phyloP scores from a whole-genome alignment of 257 asterid genomes.

The Scutellaria barbata region DNA sequence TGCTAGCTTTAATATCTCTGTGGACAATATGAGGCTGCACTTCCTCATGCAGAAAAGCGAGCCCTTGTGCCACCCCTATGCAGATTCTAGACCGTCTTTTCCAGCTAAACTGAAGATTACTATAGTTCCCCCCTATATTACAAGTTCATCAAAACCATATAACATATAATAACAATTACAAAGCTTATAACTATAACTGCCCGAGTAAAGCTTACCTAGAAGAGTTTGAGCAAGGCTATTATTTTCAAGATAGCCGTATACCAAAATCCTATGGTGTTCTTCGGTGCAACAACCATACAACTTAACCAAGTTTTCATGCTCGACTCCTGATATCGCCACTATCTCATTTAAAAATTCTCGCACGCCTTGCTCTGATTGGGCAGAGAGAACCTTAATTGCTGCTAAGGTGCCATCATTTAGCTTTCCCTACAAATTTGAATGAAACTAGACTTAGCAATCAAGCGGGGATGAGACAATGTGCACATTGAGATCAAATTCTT shows the following conservation, averaged over 20 bases:
- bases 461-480: neutral
- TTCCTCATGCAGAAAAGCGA: conserved; percentile 83
- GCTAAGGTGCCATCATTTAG: conserved; percentile 72
- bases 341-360: conserved; percentile 79
- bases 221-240: conserved; percentile 91
- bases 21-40: conserved; percentile 78
- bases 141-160: conserved; percentile 24
- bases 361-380: conserved; percentile 79
- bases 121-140: conserved; percentile 49
- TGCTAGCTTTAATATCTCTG: conserved; percentile 90
- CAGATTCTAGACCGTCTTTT: conserved; percentile 63
- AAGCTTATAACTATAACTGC: neutral
- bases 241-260: conserved; percentile 85
- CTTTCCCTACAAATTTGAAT: conserved; percentile 60
- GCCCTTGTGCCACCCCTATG: conserved; percentile 82
- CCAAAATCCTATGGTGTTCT: conserved; percentile 72
- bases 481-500: conserved; percentile 10
- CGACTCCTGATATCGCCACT: conserved; percentile 61
- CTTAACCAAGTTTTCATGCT: conserved; percentile 85
- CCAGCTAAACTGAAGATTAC: conserved; percentile 62
- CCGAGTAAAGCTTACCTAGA: conserved; percentile 56
- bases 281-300: conserved; percentile 89
- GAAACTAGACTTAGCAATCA: conserved; percentile 3
- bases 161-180: neutral
- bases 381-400: conserved; percentile 89